A percentile compares a stretch with the other conserved stretches of the same genome.
phyloP scores from a whole-genome alignment of 164 flowering plant genomes.

The Chloranthus sessilifolius region DNA sequence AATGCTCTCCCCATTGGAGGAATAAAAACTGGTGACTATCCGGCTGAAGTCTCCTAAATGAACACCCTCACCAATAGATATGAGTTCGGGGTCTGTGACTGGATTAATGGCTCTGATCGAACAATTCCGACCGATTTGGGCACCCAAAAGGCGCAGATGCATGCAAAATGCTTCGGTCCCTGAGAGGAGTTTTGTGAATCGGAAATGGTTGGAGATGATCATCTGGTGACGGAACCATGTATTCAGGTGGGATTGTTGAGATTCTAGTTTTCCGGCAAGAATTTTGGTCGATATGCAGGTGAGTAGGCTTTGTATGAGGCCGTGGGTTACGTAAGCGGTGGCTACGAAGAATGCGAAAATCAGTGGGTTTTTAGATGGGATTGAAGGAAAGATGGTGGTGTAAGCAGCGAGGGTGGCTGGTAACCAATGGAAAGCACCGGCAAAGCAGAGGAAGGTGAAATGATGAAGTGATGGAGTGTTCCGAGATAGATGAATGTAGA shows the following conservation, averaged over 20 bases:
- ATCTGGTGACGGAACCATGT: constrained; percentile 52
- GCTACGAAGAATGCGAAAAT: constrained; percentile 38
- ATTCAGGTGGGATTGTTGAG: constrained; percentile 23
- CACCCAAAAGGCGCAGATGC: constrained; percentile 55
- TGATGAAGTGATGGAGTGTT: constrained; percentile 31
- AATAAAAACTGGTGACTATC: constrained; percentile 51
- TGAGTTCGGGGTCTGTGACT: constrained; percentile 40
- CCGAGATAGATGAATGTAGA: constrained; percentile 31
- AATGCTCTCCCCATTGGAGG: constrained; percentile 25
- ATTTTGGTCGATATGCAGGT: constrained; percentile 26
- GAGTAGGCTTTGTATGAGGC: constrained; percentile 43
- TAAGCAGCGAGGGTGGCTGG: constrained; percentile 50
- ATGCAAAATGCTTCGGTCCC: constrained; percentile 82
- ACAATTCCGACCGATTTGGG: constrained; percentile 57
- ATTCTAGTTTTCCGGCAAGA: constrained; percentile 26
- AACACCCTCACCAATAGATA: constrained; percentile 52
- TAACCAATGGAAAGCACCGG: constrained; percentile 70
- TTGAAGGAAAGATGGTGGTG: constrained; percentile 24
- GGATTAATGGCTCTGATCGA: constrained; percentile 78
- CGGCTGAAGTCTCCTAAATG: constrained; percentile 78
- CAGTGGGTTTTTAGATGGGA: constrained; percentile 24
- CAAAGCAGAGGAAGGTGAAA: constrained; percentile 46
- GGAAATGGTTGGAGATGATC: constrained; percentile 46
- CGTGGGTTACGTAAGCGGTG: constrained; percentile 45
- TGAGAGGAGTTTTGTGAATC: constrained; percentile 59